phyloP scores from a whole-genome alignment of 371 early-diverging fungal genomes.

The Lichtheimia hyalospora region DNA sequence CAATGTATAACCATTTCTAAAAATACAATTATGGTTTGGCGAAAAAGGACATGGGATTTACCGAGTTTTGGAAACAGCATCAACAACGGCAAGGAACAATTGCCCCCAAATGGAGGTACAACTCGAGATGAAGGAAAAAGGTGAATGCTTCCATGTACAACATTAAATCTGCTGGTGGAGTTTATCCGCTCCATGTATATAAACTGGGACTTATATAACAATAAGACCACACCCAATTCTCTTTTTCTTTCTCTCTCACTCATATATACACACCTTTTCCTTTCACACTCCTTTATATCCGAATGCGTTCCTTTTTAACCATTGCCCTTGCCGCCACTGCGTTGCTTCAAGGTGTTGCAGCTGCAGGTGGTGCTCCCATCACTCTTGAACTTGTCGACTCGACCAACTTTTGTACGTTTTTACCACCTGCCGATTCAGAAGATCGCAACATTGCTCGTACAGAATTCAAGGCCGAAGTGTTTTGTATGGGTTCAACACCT shows the following conservation, averaged over 20 bases:
- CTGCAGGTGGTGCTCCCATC: not conserved
- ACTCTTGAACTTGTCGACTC: constrained; percentile 31
- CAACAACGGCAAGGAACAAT: not conserved
- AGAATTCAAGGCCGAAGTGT: constrained; percentile 53
- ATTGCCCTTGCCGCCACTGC: constrained; percentile 5
- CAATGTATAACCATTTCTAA: too few species aligned
- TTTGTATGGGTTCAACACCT: constrained; percentile 48
- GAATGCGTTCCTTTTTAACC: not conserved
- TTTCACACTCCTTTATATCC: not conserved
- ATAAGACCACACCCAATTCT: not conserved
- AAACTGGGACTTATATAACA: not conserved
- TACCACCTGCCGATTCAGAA: constrained; percentile 44
- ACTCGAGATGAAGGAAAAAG: not conserved
- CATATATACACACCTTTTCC: too few species aligned
- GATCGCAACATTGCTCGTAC: constrained; percentile 44
- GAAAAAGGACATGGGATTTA: constrained; percentile 1
- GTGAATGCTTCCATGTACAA: not conserved
- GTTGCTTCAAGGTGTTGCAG: not conserved
- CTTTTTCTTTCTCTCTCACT: not conserved
- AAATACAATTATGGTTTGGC: not conserved
- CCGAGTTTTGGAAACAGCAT: not conserved
- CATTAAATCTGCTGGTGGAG: not conserved
- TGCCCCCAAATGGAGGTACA: not conserved
- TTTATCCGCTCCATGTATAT: not conserved
- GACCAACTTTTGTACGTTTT: constrained; percentile 50